Conservation (phyloP, 495 filamentous ascomycete species). For the Penicillium fimorum region DNA sequence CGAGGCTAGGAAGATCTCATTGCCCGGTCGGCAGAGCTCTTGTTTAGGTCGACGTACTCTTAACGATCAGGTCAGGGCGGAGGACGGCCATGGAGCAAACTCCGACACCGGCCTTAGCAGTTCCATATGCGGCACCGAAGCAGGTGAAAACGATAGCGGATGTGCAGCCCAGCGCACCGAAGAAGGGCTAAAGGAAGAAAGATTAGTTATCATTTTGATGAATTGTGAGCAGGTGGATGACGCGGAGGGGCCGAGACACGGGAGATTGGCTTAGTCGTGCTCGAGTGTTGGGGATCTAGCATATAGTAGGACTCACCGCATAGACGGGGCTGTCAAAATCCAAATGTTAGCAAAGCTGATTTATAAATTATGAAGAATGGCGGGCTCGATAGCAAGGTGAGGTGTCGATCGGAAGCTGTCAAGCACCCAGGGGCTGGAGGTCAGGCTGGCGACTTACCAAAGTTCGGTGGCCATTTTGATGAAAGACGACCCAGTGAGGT, state of each 20-base stretch:
- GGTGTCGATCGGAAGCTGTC: slow-evolving; percentile 28
- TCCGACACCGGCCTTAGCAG: slow-evolving; percentile 98
- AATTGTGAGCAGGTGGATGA: slow-evolving; percentile 1
- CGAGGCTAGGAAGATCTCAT: not conserved
- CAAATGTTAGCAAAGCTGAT: slow-evolving; percentile 41
- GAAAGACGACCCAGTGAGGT: slow-evolving; percentile 15
- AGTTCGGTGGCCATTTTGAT: slow-evolving; percentile 62
- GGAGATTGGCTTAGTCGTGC: slow-evolving; percentile 10
- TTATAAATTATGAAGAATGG: slow-evolving; percentile 13
- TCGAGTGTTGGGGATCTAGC: slow-evolving; percentile 5
- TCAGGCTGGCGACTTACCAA: slow-evolving; percentile 54
- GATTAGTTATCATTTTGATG: slow-evolving; percentile 28
- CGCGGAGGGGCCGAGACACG: slow-evolving; percentile 22
- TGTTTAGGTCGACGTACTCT: slow-evolving; percentile 66
- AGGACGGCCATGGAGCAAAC: slow-evolving; percentile 98
- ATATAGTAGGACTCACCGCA: slow-evolving; percentile 72
- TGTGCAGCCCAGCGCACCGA: slow-evolving; percentile 98
- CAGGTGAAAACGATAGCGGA: slow-evolving; percentile 98
- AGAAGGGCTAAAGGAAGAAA: slow-evolving; percentile 74
- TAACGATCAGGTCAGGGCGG: slow-evolving; percentile 96
- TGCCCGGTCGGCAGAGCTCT: not conserved
- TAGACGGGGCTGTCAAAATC: slow-evolving; percentile 78
- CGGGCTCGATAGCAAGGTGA: slow-evolving; percentile 23
- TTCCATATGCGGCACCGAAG: slow-evolving; percentile 97
- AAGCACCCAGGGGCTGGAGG: slow-evolving; percentile 34